These are phyloP conservation scores for Phytophthora quininea DNA, from an alignment of 352 stramenopile species.

Conservation along the genomic window DNA sequence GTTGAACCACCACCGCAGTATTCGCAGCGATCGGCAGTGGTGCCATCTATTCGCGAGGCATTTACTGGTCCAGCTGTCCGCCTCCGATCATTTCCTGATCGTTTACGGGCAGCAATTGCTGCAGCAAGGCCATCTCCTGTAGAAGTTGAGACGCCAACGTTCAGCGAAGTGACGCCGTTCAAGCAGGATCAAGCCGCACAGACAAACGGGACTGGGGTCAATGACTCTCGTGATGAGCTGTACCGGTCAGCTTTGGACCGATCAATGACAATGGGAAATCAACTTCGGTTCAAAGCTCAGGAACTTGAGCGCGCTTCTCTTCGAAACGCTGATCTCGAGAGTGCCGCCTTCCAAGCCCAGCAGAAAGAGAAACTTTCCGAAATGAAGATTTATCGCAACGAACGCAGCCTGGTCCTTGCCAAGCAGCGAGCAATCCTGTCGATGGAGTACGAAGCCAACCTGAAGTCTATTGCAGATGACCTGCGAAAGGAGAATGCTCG, in stretches of 20 bases:
- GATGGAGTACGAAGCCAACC: constrained; percentile 38
- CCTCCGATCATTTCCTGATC: constrained; percentile 24
- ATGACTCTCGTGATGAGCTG: no score
- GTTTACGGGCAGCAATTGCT: constrained; percentile 33
- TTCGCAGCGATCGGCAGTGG: neutral
- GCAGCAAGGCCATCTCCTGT: neutral
- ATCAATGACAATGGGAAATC: constrained; percentile 39
- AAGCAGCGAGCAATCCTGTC: constrained; percentile 37
- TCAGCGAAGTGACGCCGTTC: constrained; percentile 33
- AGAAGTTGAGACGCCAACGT: constrained; percentile 17
- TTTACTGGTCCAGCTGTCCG: constrained; percentile 21
- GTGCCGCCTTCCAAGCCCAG: constrained; percentile 17
- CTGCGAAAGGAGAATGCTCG: constrained; percentile 33
- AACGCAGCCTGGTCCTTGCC: constrained; percentile 41
- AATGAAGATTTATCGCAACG: constrained; percentile 32
- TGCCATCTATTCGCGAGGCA: constrained; percentile 8
- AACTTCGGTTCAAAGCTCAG: constrained; percentile 49
- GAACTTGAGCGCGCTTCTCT: constrained; percentile 49
- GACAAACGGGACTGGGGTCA: constrained; percentile 12
- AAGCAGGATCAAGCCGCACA: constrained; percentile 42
- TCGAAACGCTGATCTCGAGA: constrained; percentile 30
- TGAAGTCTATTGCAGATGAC: constrained; percentile 30
- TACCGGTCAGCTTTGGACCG: constrained; percentile 11
- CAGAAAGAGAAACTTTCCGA: constrained; percentile 28
- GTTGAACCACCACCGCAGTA: constrained; percentile 3